Base-by-base conservation (phyloP, 495 filamentous ascomycete species). In the Tuber magnatum region DNA sequence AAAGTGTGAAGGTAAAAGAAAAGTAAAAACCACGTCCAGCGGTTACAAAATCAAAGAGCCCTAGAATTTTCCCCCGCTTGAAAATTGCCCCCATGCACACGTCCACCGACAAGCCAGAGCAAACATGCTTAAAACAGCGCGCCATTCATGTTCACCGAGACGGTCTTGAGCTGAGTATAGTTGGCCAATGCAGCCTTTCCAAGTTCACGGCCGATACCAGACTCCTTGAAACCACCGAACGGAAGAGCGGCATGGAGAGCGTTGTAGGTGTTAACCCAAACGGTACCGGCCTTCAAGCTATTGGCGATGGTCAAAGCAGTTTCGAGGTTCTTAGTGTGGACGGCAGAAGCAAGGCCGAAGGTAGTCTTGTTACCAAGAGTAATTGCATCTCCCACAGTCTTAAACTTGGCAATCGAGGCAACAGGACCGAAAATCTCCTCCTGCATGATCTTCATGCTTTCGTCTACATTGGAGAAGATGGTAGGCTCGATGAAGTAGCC, bases 381-480 rank as follows among this genome's bases (percentile, higher is more conserved):
- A 85, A 97, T 90, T 77, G 89, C 92, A 73, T 98, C 94, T 18
- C 91, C 94, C 85, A 93, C 90, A 78, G 89, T 90, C 86, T 91
- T 91, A 89, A 98, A 97, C 86, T 97, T 98, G 86, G 93, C 89
- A 80, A 98, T 92, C 72, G 92, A 90, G 86, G 93, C 92, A 75
- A 98, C 94, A 72, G 94, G 94, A 72, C 94, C 94, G 85, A 98
- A 98, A 85, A 98, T 97, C 87, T 98, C 94, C 86, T 98, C 94
- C 86, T 94, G 90, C 88, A 94, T 92, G 84, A 98, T 97, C 91
- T 97, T 97, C 94, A 98, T 97, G 84, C 97, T 88, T 75, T 88
- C 84, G 68, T 86, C 90, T 74, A 97, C 94, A 84, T 94, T 90
- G 84, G 90, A 91, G 90, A 98, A 97, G 84, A 98, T 93, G 80